Evolutionary conservation across 1,139 yeast species (phyloP).

Genomic region (Pneumocystis wakefieldiae): DNA sequence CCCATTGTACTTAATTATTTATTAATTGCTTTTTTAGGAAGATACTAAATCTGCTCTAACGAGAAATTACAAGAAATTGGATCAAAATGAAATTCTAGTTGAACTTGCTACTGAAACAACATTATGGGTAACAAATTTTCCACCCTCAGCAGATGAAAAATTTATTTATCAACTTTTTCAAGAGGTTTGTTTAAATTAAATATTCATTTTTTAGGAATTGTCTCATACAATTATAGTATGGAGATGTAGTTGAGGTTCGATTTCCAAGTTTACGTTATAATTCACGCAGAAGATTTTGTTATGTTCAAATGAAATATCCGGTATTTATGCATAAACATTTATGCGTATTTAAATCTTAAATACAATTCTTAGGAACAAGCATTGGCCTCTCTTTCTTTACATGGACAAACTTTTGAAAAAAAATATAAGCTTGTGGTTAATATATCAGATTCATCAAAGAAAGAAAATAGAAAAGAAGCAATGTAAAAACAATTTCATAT

Average conservation of each 20-base stretch:
- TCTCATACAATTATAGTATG: constrained; percentile 29
- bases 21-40: constrained; percentile 17
- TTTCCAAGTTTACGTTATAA: constrained; percentile 51
- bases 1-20: background rate
- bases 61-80: constrained; percentile 36
- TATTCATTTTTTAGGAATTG: background rate
- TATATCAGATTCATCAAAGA: constrained; percentile 7
- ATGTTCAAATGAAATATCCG: constrained; percentile 39
- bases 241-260: constrained; percentile 40
- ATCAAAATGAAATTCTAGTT: constrained; percentile 34
- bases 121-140: constrained; percentile 59
- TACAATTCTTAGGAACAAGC: constrained; percentile 28
- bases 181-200: constrained; percentile 24
- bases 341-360: background rate
- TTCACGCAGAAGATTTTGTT: constrained; percentile 56
- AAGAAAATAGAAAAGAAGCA: constrained; percentile 30
- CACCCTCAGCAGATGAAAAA: constrained; percentile 36
- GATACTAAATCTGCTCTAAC: constrained; percentile 48
- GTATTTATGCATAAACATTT: background rate
- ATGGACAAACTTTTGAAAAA: constrained; percentile 27
- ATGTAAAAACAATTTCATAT: constrained; percentile 19
- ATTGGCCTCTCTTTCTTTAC: constrained; percentile 32
- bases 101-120: constrained; percentile 34
- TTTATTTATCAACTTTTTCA: constrained; percentile 6
- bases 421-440: constrained; percentile 11